A percentile compares a stretch with the other conserved stretches of the same genome.
Evolutionary conservation across 495 filamentous ascomycete species (phyloP).

Genomic region (Monascus purpureus): DNA sequence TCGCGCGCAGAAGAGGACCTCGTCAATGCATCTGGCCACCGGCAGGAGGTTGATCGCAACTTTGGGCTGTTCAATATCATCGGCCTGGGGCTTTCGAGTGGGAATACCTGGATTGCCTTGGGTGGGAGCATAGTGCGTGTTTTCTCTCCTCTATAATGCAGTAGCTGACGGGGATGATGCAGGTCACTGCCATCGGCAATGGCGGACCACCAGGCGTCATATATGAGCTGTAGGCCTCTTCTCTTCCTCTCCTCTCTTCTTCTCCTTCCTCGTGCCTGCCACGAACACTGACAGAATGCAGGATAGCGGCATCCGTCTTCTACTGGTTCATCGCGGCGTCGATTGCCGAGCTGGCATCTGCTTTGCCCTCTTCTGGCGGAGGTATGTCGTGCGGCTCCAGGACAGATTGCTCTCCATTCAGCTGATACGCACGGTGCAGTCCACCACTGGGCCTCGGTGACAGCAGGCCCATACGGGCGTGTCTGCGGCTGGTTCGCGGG

Average conservation of each 20-base stretch:
- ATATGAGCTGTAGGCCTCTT: constrained; percentile 34
- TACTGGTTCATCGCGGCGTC: constrained; percentile 42
- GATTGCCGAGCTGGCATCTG: constrained; percentile 61
- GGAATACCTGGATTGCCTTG: constrained; percentile 46
- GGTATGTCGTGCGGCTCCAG: constrained; percentile 12
- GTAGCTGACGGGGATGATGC: not conserved
- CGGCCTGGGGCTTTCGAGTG: constrained; percentile 39
- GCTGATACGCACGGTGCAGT: constrained; percentile 15
- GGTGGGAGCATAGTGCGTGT: constrained; percentile 35
- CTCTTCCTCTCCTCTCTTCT: not conserved
- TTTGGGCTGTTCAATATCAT: constrained; percentile 45
- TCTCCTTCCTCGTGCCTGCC: constrained; percentile 1
- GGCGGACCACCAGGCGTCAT: constrained; percentile 36
- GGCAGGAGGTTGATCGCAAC: constrained; percentile 45
- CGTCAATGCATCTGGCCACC: constrained; percentile 44
- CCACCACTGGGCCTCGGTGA: constrained; percentile 75
- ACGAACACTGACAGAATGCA: constrained; percentile 7
- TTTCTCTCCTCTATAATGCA: not conserved
- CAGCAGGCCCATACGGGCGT: constrained; percentile 56
- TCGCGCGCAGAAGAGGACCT: too few relatives aligned
- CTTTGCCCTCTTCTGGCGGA: constrained; percentile 67
- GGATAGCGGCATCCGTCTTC: constrained; percentile 33
- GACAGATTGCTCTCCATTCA: not conserved
- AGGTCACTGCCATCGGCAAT: constrained; percentile 24
- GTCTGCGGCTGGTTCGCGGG: constrained; percentile 65